Conservation (phyloP, 2,329 filamentous ascomycete genomes). For the Fusarium sp. region DNA sequence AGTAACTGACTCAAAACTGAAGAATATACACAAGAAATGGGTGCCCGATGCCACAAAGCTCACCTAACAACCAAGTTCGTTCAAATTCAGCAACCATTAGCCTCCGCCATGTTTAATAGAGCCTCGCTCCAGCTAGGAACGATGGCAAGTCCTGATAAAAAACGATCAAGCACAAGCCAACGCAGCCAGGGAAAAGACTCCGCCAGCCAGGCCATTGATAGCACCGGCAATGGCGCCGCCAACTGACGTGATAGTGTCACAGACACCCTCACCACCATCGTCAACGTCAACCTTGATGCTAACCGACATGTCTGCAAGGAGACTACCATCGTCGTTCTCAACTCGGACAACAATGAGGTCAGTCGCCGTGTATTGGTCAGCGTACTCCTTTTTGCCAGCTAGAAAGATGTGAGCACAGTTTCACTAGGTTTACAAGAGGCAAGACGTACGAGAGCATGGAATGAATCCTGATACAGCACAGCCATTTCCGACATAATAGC, state of each 20-base stretch:
- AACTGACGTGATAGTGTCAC: background rate
- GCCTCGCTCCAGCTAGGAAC: background rate
- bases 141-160: background rate
- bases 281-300: conserved; percentile 9
- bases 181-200: background rate
- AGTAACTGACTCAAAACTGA: background rate
- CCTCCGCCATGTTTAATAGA: background rate
- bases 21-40: background rate
- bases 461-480: background rate
- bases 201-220: background rate
- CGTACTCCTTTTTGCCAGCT: background rate
- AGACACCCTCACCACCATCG: conserved; percentile 3
- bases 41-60: background rate
- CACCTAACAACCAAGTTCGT: background rate
- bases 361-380: conserved; percentile 1
- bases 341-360: conserved; percentile 16
- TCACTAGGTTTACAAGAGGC: background rate
- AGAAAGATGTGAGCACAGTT: background rate
- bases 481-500: background rate
- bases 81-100: background rate
- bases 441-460: background rate
- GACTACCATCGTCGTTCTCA: background rate
- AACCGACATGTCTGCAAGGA: conserved; percentile 17
- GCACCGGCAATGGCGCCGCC: background rate
- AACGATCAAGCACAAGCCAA: background rate